These are phyloP conservation scores for Phialemoniopsis sp. DNA, from an alignment of 2,329 filamentous ascomycete genomes.

Conservation along the genomic window DNA sequence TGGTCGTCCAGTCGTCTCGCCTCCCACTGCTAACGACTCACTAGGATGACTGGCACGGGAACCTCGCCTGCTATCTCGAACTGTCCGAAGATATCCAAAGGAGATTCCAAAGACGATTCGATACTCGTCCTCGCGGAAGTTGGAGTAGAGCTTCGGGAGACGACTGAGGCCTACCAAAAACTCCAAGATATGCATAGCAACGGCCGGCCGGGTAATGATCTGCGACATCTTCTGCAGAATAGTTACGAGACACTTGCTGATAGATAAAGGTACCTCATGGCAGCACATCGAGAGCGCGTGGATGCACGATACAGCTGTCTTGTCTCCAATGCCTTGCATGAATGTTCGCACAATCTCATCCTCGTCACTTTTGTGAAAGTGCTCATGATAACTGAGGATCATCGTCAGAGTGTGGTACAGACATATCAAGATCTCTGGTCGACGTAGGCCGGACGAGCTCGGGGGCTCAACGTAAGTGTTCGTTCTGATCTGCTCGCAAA, in stretches of 20 bases:
- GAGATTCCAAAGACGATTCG: slow-evolving; percentile 93
- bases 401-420: slow-evolving; percentile 84
- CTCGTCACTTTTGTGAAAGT: slow-evolving; percentile 79
- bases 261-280: slow-evolving; percentile 84
- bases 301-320: slow-evolving; percentile 87
- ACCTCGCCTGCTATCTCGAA: slow-evolving; percentile 60
- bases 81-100: slow-evolving; percentile 87
- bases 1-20: slow-evolving; percentile 20
- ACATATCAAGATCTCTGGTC: slow-evolving; percentile 84
- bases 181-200: slow-evolving; percentile 92
- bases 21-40: too few relatives aligned
- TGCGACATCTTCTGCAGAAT: slow-evolving; percentile 92
- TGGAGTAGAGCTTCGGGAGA: slow-evolving; percentile 78
- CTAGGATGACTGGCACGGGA: slow-evolving; percentile 36
- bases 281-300: slow-evolving; percentile 93
- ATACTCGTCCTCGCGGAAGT: slow-evolving; percentile 88
- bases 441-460: slow-evolving; percentile 70
- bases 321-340: slow-evolving; percentile 80
- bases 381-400: slow-evolving; percentile 83
- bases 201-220: slow-evolving; percentile 88
- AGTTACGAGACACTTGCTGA: slow-evolving; percentile 78
- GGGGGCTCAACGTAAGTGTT: slow-evolving; percentile 81
- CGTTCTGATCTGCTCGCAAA: slow-evolving; percentile 80
- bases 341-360: slow-evolving; percentile 88
- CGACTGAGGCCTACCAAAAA: slow-evolving; percentile 89